Percentiles rank a stretch among this genome's conserved stretches.
phyloP scores from a whole-genome alignment of 305 asterid genomes.

The Fraxinus paxiana region DNA sequence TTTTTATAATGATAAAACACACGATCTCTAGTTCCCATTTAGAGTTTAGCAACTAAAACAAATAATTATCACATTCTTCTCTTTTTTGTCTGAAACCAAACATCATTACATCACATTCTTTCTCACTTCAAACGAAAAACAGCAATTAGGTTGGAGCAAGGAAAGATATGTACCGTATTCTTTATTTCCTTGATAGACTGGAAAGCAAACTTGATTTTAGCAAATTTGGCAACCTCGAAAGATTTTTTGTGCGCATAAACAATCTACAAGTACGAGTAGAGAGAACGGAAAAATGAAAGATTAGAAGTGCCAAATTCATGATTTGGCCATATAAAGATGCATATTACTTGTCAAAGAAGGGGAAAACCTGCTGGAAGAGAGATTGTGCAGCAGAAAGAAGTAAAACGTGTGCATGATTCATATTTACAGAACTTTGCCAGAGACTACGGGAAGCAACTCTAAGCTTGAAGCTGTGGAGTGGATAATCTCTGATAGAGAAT shows the following conservation, averaged over 20 bases:
- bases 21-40: not conserved
- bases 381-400: constrained; percentile 59
- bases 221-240: constrained; percentile 48
- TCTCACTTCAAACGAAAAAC: constrained; percentile 3
- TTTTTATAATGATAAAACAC: not conserved
- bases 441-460: constrained; percentile 69
- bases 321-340: constrained; percentile 20
- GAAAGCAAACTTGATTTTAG: constrained; percentile 47
- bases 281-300: not conserved
- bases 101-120: not conserved
- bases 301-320: not conserved
- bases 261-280: constrained; percentile 39
- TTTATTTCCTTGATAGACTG: constrained; percentile 27
- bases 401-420: constrained; percentile 34
- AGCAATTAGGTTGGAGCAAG: constrained; percentile 17
- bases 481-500: constrained; percentile 51
- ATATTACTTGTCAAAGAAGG: not conserved
- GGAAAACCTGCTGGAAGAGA: constrained; percentile 74
- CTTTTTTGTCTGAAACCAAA: not conserved
- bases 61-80: not conserved
- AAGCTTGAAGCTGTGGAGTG: constrained; percentile 56
- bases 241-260: constrained; percentile 69
- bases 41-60: not conserved
- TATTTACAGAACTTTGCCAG: constrained; percentile 59
- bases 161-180: constrained; percentile 37